Percentiles rank a stretch among this genome's conserved stretches.
Evolutionary conservation across 2,329 filamentous ascomycete species (phyloP).

Genomic region (Amylocarpus encephaloides): DNA sequence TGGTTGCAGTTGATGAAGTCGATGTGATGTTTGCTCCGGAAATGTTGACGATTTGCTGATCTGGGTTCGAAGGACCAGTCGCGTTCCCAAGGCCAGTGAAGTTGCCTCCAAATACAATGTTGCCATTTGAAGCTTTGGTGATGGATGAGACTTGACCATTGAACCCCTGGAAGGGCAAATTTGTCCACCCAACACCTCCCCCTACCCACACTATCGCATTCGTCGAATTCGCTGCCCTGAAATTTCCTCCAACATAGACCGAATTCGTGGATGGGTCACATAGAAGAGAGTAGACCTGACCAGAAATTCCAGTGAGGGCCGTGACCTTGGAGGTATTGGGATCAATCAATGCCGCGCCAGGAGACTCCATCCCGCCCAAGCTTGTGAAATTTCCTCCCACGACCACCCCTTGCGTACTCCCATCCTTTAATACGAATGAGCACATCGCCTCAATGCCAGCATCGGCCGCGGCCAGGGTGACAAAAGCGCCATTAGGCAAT

Average conservation of each 20-base stretch:
- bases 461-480: slow-evolving; percentile 68
- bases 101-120: slow-evolving; percentile 85
- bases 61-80: slow-evolving; percentile 57
- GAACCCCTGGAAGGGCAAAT: slow-evolving; percentile 86
- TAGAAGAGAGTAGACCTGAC: slow-evolving; percentile 72
- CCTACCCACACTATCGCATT: slow-evolving; percentile 80
- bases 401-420: slow-evolving; percentile 65
- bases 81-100: slow-evolving; percentile 86
- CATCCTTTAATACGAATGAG: slow-evolving; percentile 61
- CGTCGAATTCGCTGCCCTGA: slow-evolving; percentile 71
- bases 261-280: slow-evolving; percentile 72
- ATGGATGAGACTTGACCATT: slow-evolving; percentile 90
- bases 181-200: slow-evolving; percentile 61
- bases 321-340: slow-evolving; percentile 63
- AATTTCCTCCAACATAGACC: slow-evolving; percentile 89
- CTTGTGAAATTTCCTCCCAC: slow-evolving; percentile 96
- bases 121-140: slow-evolving; percentile 67
- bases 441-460: slow-evolving; percentile 88
- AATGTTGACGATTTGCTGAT: slow-evolving; percentile 79
- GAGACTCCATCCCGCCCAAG: slow-evolving; percentile 67
- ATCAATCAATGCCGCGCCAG: slow-evolving; percentile 76
- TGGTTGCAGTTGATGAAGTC: slow-evolving; percentile 51
- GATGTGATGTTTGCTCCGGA: slow-evolving; percentile 68
- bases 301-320: slow-evolving; percentile 72
- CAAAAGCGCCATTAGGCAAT: slow-evolving; percentile 79